These are phyloP conservation scores for Colletotrichum sp. DNA, from an alignment of 2,329 filamentous ascomycete genomes.

Conservation along the genomic window DNA sequence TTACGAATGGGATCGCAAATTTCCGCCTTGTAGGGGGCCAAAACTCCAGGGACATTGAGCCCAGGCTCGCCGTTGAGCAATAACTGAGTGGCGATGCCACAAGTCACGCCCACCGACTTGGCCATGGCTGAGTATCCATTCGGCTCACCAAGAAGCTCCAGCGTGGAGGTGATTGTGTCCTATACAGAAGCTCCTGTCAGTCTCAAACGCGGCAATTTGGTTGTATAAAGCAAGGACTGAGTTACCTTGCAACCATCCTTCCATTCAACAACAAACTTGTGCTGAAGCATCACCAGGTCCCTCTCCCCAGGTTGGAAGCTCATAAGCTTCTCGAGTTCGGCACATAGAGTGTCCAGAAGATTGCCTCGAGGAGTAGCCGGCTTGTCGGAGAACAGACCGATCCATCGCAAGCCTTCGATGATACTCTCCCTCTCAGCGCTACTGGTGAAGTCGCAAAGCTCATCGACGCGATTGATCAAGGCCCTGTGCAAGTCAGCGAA, in stretches of 20 bases:
- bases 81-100: constrained; percentile 74
- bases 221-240: no score
- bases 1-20: constrained; percentile 77
- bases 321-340: constrained; percentile 75
- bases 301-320: constrained; percentile 71
- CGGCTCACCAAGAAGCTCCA: constrained; percentile 70
- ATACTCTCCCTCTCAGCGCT: constrained; percentile 68
- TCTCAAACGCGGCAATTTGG: not conserved
- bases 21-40: constrained; percentile 77
- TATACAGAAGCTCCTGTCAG: not conserved
- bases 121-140: constrained; percentile 72
- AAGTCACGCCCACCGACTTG: constrained; percentile 69
- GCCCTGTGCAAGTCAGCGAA: not conserved
- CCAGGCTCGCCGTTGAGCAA: constrained; percentile 69
- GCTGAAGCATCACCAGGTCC: constrained; percentile 64
- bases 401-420: constrained; percentile 67
- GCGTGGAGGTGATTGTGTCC: constrained; percentile 62
- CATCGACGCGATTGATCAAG: constrained; percentile 63
- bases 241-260: constrained; percentile 56
- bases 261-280: constrained; percentile 71
- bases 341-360: constrained; percentile 74
- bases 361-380: constrained; percentile 64
- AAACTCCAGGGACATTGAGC: constrained; percentile 71
- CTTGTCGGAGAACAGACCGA: constrained; percentile 57
- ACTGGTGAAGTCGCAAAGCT: constrained; percentile 63